These are phyloP conservation scores for Lepiota subincarnata DNA, from an alignment of 768 basidiomycete species.

Conservation along the genomic window DNA sequence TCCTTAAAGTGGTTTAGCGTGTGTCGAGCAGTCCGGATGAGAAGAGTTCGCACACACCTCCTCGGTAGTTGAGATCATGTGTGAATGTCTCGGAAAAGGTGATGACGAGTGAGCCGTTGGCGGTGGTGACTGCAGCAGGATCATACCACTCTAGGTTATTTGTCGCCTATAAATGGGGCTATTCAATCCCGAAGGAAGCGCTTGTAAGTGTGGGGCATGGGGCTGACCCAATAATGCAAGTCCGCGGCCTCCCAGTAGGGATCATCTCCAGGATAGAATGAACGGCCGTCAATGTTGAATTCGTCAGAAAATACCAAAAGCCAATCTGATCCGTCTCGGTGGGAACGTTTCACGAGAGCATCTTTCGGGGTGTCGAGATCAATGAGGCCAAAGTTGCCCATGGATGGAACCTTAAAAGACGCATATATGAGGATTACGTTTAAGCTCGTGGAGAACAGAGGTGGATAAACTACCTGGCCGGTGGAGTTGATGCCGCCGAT, in stretches of 20 bases:
- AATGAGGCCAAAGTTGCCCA: conserved; percentile 57
- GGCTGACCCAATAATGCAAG: conserved; percentile 70
- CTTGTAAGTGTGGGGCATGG: not conserved
- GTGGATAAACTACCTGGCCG: conserved; percentile 51
- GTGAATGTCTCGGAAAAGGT: conserved; percentile 55
- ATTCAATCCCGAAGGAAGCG: not conserved
- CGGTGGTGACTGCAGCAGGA: conserved; percentile 68
- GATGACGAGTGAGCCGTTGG: conserved; percentile 66
- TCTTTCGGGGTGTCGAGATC: conserved; percentile 57
- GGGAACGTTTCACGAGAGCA: conserved; percentile 49
- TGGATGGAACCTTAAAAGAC: conserved; percentile 52
- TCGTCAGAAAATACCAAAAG: conserved; percentile 77
- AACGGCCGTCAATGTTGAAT: conserved; percentile 70
- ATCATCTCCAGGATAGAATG: conserved; percentile 81
- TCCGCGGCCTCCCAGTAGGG: conserved; percentile 82
- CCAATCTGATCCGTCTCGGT: conserved; percentile 53
- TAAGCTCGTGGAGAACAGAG: conserved; percentile 14
- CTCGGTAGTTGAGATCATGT: conserved; percentile 63
- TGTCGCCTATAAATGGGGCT: conserved; percentile 42
- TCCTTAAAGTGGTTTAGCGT: conserved; percentile 33
- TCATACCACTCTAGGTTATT: conserved; percentile 88
- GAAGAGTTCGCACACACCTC: conserved; percentile 36
- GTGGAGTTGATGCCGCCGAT: conserved; percentile 60
- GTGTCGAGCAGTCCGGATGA: not conserved
- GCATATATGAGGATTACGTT: not conserved